Percentiles rank a stretch among this genome's conserved stretches.
Conservation (phyloP, 192 early-diverging fungal genomes). For the Backusella psychrophila region DNA sequence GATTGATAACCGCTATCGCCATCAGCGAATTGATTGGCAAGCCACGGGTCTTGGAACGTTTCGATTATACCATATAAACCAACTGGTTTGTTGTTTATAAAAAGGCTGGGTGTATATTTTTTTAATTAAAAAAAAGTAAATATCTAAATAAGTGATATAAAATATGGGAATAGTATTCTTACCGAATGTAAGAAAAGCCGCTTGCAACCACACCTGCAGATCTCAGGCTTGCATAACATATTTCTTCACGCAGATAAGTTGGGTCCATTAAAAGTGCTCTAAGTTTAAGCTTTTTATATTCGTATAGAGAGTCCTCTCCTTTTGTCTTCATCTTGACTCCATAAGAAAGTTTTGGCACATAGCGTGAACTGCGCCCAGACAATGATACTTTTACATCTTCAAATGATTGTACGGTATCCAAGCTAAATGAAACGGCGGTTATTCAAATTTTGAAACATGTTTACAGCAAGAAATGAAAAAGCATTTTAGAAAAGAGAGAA, state of each 20-base stretch:
- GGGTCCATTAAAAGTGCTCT: neutral
- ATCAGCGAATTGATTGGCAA: conserved; percentile 23
- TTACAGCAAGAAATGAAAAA: neutral
- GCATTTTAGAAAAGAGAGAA: neutral
- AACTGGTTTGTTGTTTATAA: conserved; percentile 7
- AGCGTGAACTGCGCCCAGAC: conserved; percentile 14
- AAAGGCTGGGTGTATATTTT: conserved; percentile 1
- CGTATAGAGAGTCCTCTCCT: neutral
- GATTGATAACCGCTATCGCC: conserved; percentile 26
- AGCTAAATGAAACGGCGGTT: neutral
- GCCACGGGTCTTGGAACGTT: conserved; percentile 40
- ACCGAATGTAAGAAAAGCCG: conserved; percentile 18
- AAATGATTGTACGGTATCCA: neutral
- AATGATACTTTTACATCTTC: neutral
- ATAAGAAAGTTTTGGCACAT: conserved; percentile 13
- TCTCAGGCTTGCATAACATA: neutral
- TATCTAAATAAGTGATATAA: neutral
- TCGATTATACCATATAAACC: conserved; percentile 16
- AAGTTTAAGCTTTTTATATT: conserved; percentile 5
- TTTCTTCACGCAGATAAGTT: conserved; percentile 10
- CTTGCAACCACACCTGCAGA: conserved; percentile 4
- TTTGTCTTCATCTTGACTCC: neutral
- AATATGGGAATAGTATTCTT: neutral
- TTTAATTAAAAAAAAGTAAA: neutral
- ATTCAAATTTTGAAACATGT: neutral